phyloP scores from a whole-genome alignment of 331 rosid species.

The Quercus tomentella region DNA sequence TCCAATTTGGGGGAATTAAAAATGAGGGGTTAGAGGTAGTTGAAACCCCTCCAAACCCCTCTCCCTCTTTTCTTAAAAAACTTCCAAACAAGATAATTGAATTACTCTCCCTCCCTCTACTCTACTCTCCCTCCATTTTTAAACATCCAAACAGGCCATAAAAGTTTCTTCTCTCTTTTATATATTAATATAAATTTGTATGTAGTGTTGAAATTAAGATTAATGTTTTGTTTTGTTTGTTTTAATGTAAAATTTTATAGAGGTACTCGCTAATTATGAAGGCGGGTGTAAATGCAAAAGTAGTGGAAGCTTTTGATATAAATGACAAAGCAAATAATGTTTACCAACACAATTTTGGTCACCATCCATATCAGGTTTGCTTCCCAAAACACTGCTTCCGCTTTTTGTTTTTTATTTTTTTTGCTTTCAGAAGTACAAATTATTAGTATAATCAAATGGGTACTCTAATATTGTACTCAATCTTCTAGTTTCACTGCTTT shows the following conservation, averaged over 20 bases:
- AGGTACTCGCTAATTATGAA: constrained; percentile 74
- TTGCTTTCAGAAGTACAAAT: background rate
- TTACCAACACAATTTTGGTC: constrained; percentile 69
- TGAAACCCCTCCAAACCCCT: too few relatives aligned
- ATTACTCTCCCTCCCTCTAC: too few relatives aligned
- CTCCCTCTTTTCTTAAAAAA: too few relatives aligned
- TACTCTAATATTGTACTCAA: too few relatives aligned
- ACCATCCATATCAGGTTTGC: constrained; percentile 85
- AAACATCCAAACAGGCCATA: too few relatives aligned
- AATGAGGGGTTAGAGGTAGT: too few relatives aligned
- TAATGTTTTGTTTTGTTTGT: background rate
- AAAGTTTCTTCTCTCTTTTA: background rate
- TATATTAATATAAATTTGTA: background rate
- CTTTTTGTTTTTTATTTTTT: background rate
- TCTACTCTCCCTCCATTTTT: too few relatives aligned
- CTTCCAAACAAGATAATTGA: too few relatives aligned
- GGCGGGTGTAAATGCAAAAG: constrained; percentile 55
- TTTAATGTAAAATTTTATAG: constrained; percentile 19
- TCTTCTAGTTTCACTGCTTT: background rate
- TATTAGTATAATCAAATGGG: too few relatives aligned
- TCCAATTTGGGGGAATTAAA: too few relatives aligned
- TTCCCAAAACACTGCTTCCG: background rate
- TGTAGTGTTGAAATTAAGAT: background rate
- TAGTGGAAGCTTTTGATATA: constrained; percentile 90
- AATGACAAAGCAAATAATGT: constrained; percentile 88